phyloP scores from a whole-genome alignment of 2,329 filamentous ascomycete genomes.

The Aureobasidium sp. region DNA sequence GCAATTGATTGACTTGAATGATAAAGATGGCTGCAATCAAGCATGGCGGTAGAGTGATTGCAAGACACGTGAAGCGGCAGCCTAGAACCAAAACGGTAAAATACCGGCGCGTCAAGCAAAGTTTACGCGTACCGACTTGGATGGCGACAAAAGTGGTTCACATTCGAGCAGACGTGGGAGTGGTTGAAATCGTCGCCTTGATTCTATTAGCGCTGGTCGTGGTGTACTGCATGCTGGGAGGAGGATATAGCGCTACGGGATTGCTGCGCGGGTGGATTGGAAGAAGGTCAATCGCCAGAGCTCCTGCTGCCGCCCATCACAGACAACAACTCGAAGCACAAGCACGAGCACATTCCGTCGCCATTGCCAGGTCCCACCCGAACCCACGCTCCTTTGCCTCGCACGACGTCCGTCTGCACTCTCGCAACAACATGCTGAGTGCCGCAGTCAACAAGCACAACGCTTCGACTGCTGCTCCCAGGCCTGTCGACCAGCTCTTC shows the following conservation, averaged over 20 bases:
- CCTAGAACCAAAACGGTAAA: not conserved
- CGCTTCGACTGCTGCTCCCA: constrained; percentile 22
- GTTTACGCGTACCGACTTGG: not conserved
- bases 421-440: constrained; percentile 29
- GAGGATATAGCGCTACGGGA: constrained; percentile 18
- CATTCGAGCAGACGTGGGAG: not conserved
- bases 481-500: constrained; percentile 41
- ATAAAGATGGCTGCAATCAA: not conserved
- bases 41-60: not conserved
- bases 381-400: constrained; percentile 12
- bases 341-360: constrained; percentile 14
- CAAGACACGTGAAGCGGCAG: not conserved
- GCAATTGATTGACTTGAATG: not conserved
- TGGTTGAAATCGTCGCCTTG: constrained; percentile 6
- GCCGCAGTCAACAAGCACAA: constrained; percentile 33
- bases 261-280: constrained; percentile 16
- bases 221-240: constrained; percentile 23
- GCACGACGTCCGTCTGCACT: constrained; percentile 9
- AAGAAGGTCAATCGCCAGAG: constrained; percentile 13
- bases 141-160: constrained; percentile 1
- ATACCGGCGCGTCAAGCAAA: not conserved
- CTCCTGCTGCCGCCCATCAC: constrained; percentile 15
- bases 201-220: constrained; percentile 7
- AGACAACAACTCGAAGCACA: constrained; percentile 11
- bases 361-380: not conserved